Evolutionary conservation across 371 early-diverging fungal species (phyloP).

Genomic region (Batkoa obscura): DNA sequence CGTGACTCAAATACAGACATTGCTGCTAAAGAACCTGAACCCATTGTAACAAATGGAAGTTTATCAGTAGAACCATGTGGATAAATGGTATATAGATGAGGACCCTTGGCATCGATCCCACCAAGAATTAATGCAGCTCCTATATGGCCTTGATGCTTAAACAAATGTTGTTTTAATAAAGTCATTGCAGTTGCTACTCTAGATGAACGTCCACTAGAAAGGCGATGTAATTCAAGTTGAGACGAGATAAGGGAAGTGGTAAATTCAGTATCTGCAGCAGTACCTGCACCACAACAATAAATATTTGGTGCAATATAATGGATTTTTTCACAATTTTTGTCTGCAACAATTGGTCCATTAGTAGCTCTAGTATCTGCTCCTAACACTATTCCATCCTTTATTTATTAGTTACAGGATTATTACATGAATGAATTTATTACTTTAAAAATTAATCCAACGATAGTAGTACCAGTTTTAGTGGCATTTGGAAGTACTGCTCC

Average conservation of each 20-base stretch:
- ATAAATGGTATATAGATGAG: conserved; percentile 83
- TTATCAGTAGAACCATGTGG: conserved; percentile 97
- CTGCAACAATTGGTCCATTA: conserved; percentile 92
- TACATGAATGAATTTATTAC: conserved; percentile 16
- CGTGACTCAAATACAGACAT: conserved; percentile 90
- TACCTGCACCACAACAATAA: conserved; percentile 99
- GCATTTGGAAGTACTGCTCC: conserved; percentile 68
- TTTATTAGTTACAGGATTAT: background rate
- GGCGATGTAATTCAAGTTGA: conserved; percentile 81
- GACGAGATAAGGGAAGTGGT: conserved; percentile 86
- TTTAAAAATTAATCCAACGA: conserved; percentile 87
- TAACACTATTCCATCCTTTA: conserved; percentile 85
- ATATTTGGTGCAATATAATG: conserved; percentile 98
- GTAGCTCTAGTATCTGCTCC: conserved; percentile 99
- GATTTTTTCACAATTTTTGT: conserved; percentile 99
- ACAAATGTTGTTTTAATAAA: conserved; percentile 89
- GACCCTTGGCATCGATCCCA: conserved; percentile 86
- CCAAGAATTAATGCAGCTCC: conserved; percentile 96
- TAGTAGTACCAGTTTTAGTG: conserved; percentile 98
- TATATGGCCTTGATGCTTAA: conserved; percentile 94
- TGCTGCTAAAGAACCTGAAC: conserved; percentile 94
- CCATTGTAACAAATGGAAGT: conserved; percentile 94
- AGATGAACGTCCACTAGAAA: conserved; percentile 75
- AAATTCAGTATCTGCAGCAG: conserved; percentile 97
- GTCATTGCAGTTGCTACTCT: conserved; percentile 90